These are phyloP conservation scores for Dendrocalamus sinicus DNA, from an alignment of 176 grass and related monocot species.

Conservation along the genomic window DNA sequence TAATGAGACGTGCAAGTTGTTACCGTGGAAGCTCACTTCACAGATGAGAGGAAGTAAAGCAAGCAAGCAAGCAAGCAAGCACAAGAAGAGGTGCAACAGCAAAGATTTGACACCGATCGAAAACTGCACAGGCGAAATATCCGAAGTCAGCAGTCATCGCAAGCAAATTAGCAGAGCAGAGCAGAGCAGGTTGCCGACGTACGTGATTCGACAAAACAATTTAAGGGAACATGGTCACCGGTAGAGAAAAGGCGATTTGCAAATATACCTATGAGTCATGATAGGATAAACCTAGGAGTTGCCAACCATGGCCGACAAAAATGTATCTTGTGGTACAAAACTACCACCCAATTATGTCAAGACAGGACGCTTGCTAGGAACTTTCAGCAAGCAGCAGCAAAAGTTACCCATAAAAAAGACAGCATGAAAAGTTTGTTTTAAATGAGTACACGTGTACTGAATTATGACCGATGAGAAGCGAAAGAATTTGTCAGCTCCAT, in stretches of 20 bases:
- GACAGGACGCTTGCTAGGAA: neutral
- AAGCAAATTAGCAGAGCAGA: too few relatives aligned
- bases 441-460: too few relatives aligned
- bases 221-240: neutral
- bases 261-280: too few relatives aligned
- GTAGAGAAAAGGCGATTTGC: too few relatives aligned
- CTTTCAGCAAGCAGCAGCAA: too few relatives aligned
- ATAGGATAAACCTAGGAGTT: too few relatives aligned
- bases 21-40: neutral
- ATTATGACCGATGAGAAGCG: neutral
- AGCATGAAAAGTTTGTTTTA: too few relatives aligned
- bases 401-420: too few relatives aligned
- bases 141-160: neutral
- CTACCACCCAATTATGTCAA: neutral
- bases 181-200: neutral
- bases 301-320: neutral
- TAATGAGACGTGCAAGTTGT: neutral
- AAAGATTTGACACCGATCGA: neutral
- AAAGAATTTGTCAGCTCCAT: too few relatives aligned
- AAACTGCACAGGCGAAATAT: neutral
- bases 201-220: neutral
- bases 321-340: neutral
- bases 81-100: neutral
- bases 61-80: neutral
- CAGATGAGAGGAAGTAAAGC: neutral